Evolutionary conservation across 495 filamentous ascomycete genomes (phyloP), one percentile per base, ranked within the genome.

Genomic region (Bacidia rubella): DNA sequence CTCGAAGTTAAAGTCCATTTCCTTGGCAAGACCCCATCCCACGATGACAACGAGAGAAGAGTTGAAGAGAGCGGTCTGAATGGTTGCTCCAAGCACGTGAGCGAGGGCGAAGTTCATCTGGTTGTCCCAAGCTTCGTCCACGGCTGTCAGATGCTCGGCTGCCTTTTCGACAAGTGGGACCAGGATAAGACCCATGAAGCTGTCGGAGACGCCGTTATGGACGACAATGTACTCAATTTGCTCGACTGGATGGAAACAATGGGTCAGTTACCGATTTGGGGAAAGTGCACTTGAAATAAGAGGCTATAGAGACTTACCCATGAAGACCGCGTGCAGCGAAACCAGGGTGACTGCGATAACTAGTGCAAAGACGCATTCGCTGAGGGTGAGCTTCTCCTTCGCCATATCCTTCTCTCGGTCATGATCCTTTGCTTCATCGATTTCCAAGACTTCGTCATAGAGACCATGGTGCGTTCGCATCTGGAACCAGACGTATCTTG

Each of bases 11-110:
- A 97, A 68, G 48, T 83, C 80, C 81, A 97, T 86, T 19, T 70
- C 59, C 55, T 77, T 78, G 25, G 59, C 65, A 1, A 85, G 64
- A n/a, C 85, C 80, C 90, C 90, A 97, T 38, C 85, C 87, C 26
- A 92, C 81, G 27, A 95, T 71, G 38, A 95, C 77, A 21, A 87
- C 82, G 9, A 95, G 74, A 9, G 90, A 88, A 0, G 83, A 85
- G 60, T 95, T 95, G 59, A 97, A 74, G 35, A 95, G 74, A 11
- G 89, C 87, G 0, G 90, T 97, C 63, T 95, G 90, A 45, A 95
- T 83, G 3, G 84, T 87, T 11, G 87, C 80, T 17, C 86, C 89
- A 39, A 97, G 79, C 49, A 92, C 85, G 67, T 95, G 87, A 43
- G 86, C 82, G 7, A 97, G 77, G 0, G 90, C 90, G 65, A 93